A percentile compares a stretch with the other conserved stretches of the same genome.
These are phyloP conservation scores for Lepidium campestre DNA, from an alignment of 441 rosid genomes.

Conservation along the genomic window DNA sequence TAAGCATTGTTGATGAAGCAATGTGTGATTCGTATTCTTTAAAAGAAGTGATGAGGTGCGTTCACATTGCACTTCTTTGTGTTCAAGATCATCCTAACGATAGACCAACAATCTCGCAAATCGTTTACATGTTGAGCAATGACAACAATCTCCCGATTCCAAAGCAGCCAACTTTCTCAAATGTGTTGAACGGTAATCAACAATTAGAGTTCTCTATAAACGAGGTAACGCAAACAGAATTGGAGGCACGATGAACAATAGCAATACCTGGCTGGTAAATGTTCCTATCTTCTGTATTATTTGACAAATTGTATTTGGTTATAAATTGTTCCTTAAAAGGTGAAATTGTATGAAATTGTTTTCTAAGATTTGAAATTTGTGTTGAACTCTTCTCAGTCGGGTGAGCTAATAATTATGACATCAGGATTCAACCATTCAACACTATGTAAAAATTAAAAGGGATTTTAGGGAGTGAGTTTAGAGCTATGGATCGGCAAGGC, in stretches of 20 bases:
- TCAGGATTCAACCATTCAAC: too few relatives aligned
- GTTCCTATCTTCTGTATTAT: background rate
- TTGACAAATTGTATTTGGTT: background rate
- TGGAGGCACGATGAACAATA: background rate
- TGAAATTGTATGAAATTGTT: background rate
- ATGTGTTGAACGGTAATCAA: background rate
- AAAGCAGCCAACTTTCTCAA: constrained; percentile 25
- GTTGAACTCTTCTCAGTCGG: too few relatives aligned
- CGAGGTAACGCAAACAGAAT: background rate
- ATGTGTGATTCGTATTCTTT: too few relatives aligned
- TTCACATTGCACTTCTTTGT: constrained; percentile 41
- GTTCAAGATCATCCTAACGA: constrained; percentile 36
- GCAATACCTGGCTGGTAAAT: background rate
- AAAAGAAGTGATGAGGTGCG: background rate
- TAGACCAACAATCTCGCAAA: constrained; percentile 31
- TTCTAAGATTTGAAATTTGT: background rate
- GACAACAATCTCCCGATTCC: constrained; percentile 19
- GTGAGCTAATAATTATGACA: too few relatives aligned
- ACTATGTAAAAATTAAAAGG: too few relatives aligned
- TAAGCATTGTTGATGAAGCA: too few relatives aligned
- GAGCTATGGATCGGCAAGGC: too few relatives aligned
- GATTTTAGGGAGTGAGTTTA: too few relatives aligned
- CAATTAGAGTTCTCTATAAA: background rate
- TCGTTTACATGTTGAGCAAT: constrained; percentile 30
- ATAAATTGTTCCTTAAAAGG: background rate